A percentile compares a stretch with the other conserved stretches of the same genome.
These are phyloP conservation scores for Phaeosphaeria sp. DNA, from an alignment of 2,329 filamentous ascomycete genomes.

Conservation along the genomic window DNA sequence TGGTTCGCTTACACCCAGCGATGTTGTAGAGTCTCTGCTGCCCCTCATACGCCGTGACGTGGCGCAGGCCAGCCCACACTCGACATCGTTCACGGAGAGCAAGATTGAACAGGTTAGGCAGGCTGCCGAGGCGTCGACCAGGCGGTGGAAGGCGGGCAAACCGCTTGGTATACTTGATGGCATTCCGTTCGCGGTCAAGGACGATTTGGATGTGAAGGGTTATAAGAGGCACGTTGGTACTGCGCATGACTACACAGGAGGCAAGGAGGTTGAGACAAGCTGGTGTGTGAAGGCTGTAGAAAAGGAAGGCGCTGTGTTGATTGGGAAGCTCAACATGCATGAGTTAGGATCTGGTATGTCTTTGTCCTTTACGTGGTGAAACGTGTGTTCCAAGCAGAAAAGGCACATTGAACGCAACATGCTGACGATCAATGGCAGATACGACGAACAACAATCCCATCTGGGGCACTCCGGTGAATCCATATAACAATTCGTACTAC, in stretches of 20 bases:
- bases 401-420: not conserved
- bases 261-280: constrained; percentile 60
- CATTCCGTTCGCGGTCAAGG: constrained; percentile 83
- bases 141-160: constrained; percentile 71
- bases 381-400: too few species aligned
- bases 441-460: constrained; percentile 82
- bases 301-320: constrained; percentile 75
- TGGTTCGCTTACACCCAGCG: constrained; percentile 72
- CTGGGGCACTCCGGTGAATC: constrained; percentile 78
- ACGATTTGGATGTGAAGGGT: constrained; percentile 75
- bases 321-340: constrained; percentile 82
- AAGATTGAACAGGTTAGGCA: constrained; percentile 67
- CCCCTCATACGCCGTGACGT: constrained; percentile 70
- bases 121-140: constrained; percentile 75
- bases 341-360: constrained; percentile 72
- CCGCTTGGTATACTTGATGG: constrained; percentile 77
- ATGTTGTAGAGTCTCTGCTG: constrained; percentile 74
- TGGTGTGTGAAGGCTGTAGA: constrained; percentile 76
- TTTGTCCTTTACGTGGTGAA: not conserved
- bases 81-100: constrained; percentile 74
- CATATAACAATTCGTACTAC: constrained; percentile 77
- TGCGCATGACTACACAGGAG: constrained; percentile 61
- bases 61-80: constrained; percentile 64
- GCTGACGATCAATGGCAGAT: constrained; percentile 53
- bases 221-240: constrained; percentile 73